These are phyloP conservation scores for Coffea humblotiana DNA, from an alignment of 305 asterid genomes.

Conservation along the genomic window DNA sequence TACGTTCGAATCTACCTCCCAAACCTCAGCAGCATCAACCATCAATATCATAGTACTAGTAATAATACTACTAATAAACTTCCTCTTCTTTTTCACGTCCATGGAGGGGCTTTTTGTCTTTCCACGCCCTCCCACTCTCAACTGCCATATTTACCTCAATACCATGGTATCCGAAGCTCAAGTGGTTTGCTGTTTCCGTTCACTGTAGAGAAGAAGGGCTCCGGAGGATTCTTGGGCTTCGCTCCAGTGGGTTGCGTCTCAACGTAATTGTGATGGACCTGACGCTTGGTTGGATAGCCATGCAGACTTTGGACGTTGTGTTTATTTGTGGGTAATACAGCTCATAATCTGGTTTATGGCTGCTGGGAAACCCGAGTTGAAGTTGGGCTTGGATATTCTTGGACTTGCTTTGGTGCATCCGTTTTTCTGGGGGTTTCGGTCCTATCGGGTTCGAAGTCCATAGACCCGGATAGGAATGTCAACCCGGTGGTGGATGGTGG, in stretches of 20 bases:
- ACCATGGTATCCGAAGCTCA: conserved; percentile 41
- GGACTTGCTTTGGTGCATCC: conserved; percentile 47
- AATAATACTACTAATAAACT: conserved; percentile 17
- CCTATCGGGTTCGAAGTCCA: conserved; percentile 32
- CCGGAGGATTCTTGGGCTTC: conserved; percentile 63
- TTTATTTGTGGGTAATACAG: conserved; percentile 45
- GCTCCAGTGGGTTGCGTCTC: conserved; percentile 47
- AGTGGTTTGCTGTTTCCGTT: conserved; percentile 42
- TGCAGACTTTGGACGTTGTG: conserved; percentile 35
- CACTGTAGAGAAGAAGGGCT: conserved; percentile 36
- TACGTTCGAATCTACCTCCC: conserved; percentile 50
- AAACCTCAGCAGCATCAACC: neutral
- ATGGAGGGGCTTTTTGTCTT: conserved; percentile 53
- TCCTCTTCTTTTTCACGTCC: conserved; percentile 49
- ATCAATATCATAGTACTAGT: neutral
- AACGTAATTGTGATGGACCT: conserved; percentile 20
- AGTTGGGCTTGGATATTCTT: conserved; percentile 26
- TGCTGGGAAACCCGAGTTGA: conserved; percentile 25
- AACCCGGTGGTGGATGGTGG: conserved; percentile 33
- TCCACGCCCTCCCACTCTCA: conserved; percentile 36
- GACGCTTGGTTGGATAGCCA: conserved; percentile 37
- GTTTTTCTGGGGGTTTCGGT: conserved; percentile 44
- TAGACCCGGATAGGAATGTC: conserved; percentile 23
- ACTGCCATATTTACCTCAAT: conserved; percentile 44
- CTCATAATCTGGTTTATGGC: conserved; percentile 45